Base-by-base conservation (phyloP, 805 yeast genomes). In the Ogataea haglerorum region DNA sequence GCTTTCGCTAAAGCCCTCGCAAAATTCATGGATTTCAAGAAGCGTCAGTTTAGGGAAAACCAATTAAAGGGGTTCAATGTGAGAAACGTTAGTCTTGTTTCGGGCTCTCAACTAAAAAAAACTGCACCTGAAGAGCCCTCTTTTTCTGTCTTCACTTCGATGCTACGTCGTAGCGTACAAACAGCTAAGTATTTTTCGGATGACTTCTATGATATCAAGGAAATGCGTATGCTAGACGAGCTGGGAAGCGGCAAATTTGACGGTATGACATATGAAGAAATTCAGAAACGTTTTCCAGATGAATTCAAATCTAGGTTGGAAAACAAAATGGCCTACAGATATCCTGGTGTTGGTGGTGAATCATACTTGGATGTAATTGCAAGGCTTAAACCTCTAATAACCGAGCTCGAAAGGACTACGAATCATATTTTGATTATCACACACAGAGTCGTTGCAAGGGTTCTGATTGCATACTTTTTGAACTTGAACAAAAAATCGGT, bases 271-370 rank as follows among this genome's bases (percentile, higher is more conserved):
- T 90, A 93, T 57, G 82, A 80, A 38, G 95, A 91, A 51, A 90
- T 91, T 48, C 85, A 82, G 58, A 66, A 64, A 9, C 66, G 69
- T 46, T 77, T 72, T 54, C 96, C 97, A 0, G 75, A 75, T 26
- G 98, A 91, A 60, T 91, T 82, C 57, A 77, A 75, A 30, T 75
- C 88, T 13, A 75, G 98, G 43, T 64, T 87, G 51, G 69, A 72
- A 30, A 84, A 88, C 62, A 91, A 91, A 63, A 70, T 91, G 52
- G 70, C 82, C 13, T 91, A 91, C 63, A 70, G 99, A 45, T 91
- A 91, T 58, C 99, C 98, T 1, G 99, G 99, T 4, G 85, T 88
- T 36, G 97, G 98, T 6, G 99, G 99, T 13, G 99, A 91, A 63
- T 85, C 95, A 0, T 91, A 91, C 53, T 66, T 91, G 51, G 98